Evolutionary conservation across 2,329 filamentous ascomycete genomes (phyloP), one percentile per base, ranked within the genome.

Genomic region (Blastomyces gilchristii): DNA sequence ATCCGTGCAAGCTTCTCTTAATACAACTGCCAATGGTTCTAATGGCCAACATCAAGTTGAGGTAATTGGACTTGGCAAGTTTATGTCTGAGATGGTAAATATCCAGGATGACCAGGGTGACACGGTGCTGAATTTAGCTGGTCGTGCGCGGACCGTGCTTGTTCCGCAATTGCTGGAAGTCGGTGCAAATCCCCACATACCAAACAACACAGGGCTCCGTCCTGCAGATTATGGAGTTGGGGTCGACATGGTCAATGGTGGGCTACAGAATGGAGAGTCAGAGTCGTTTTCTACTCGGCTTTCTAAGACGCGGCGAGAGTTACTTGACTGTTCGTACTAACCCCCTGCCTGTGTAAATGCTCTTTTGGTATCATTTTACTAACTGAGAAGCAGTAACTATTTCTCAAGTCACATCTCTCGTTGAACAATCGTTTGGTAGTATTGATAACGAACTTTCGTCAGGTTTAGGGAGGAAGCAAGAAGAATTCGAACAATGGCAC

Each of bases 1-100:
- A 66, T 83, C 80, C 69, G 83, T 83, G 68, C 73, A 76, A 58
- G 75, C 72, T 58, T 71, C 75, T 58, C 66, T 69, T 56, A 67
- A 67, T 49, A 64, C 65, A n/a, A 4, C 22, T n/a, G 25, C 67
- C 14, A 71, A 73, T 65, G 70, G 71, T 18, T 47, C 66, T 18
- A 50, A 66, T 52, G 67, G 67, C 7, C 52, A 73, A 65, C 63
- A 73, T 65, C 66, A 75, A 66, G 14, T 77, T 76, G 52, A 88
- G 84, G 62, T 90, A 83, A 95, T 97, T 76, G 90, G 89, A 31
- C 83, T 99, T 61, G 92, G 90, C 39, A 87, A 91, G 47, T 99
- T 99, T 77, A 95, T 99, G 84, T 90, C 89, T 58, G 92, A 97
- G 72, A 95, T 99, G 74, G 93, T 99, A 65, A 97, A 99, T 70